Evolutionary conservation across 805 yeast species (phyloP).

Genomic region (Myxozyma mucilagina): DNA sequence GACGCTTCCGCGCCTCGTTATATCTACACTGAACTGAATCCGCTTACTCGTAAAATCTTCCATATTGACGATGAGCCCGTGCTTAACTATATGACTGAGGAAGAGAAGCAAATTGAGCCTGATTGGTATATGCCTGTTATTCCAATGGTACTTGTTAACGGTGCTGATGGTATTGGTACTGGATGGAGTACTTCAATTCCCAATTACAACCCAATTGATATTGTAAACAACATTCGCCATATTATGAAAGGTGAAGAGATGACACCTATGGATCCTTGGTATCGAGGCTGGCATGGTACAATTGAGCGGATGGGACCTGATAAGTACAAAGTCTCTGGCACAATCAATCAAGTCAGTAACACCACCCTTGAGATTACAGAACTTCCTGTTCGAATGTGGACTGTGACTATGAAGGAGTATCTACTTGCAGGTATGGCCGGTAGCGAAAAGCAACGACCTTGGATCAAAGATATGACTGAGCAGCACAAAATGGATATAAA

Average conservation of each 20-base stretch:
- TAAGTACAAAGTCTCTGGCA: conserved; percentile 74
- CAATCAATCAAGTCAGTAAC: conserved; percentile 75
- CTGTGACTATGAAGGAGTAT: conserved; percentile 82
- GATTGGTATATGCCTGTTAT: conserved; percentile 92
- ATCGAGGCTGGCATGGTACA: conserved; percentile 89
- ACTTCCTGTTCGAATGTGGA: conserved; percentile 91
- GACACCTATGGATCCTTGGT: conserved; percentile 87
- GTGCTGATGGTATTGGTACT: conserved; percentile 97
- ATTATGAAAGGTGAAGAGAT: conserved; percentile 59
- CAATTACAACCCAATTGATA: conserved; percentile 80
- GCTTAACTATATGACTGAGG: conserved; percentile 80
- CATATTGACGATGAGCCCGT: conserved; percentile 78
- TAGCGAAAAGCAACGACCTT: conserved; percentile 69
- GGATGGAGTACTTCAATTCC: conserved; percentile 98
- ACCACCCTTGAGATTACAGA: conserved; percentile 86
- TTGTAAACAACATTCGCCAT: conserved; percentile 69
- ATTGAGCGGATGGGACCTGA: conserved; percentile 65
- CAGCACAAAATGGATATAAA: conserved; percentile 78
- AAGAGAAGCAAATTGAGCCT: conserved; percentile 91
- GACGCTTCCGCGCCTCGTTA: conserved; percentile 99
- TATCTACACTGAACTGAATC: conserved; percentile 80
- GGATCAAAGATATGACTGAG: conserved; percentile 95
- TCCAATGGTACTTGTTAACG: conserved; percentile 93
- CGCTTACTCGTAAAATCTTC: conserved; percentile 73
- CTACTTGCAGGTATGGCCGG: conserved; percentile 70